Evolutionary conservation across 2,329 filamentous ascomycete genomes (phyloP).

Genomic region (Arthrobotrys megalospora): DNA sequence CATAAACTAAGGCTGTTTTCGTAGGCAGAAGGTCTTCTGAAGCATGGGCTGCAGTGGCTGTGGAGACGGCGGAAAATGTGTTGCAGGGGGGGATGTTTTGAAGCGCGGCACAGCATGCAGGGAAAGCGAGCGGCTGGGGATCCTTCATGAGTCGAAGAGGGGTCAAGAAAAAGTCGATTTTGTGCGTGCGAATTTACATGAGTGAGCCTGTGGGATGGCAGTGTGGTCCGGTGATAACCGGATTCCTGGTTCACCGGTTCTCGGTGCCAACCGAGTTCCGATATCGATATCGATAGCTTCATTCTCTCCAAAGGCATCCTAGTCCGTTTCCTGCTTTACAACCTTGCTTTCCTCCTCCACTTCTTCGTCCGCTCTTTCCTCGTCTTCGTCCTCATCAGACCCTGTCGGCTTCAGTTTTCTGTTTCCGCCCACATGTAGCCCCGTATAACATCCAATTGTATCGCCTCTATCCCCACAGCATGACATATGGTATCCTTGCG

Average conservation of each 20-base stretch:
- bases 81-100: slow-evolving; percentile 22
- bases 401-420: slow-evolving; percentile 19
- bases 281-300: slow-evolving; percentile 14
- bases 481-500: slow-evolving; percentile 48
- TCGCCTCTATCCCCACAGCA: slow-evolving; percentile 37
- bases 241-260: slow-evolving; percentile 4
- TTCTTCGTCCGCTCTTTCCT: not conserved
- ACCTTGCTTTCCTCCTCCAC: slow-evolving; percentile 19
- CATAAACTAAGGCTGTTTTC: slow-evolving; percentile 56
- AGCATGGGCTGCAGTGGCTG: slow-evolving; percentile 31
- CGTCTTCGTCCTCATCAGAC: slow-evolving; percentile 3
- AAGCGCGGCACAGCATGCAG: slow-evolving; percentile 55
- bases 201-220: not conserved
- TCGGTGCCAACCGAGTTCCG: slow-evolving; percentile 20
- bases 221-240: slow-evolving; percentile 8
- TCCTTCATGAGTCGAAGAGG: slow-evolving; percentile 28
- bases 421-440: slow-evolving; percentile 30
- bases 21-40: slow-evolving; percentile 44
- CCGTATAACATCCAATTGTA: slow-evolving; percentile 32
- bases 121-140: slow-evolving; percentile 14
- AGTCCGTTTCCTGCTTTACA: slow-evolving; percentile 2
- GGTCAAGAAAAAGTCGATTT: slow-evolving; percentile 34
- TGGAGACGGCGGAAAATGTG: slow-evolving; percentile 30
- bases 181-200: slow-evolving; percentile 21
- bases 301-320: not conserved